phyloP scores from a whole-genome alignment of 768 basidiomycete species.

The Rhodotorula taiwanensis region DNA sequence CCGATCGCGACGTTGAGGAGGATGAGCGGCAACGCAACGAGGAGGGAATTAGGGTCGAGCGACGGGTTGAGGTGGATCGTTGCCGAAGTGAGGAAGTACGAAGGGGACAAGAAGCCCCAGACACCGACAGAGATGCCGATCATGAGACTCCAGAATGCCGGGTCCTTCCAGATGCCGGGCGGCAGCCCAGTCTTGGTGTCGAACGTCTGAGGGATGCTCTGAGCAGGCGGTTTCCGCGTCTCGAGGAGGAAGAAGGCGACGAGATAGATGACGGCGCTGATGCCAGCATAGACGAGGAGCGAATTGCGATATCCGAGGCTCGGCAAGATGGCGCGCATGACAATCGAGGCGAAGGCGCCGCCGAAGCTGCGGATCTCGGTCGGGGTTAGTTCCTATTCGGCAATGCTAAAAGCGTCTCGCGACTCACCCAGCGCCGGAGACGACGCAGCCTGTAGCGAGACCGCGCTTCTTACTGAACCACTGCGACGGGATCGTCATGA shows the following conservation, averaged over 20 bases:
- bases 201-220: conserved; percentile 5
- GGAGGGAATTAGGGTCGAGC: conserved; percentile 23
- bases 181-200: conserved; percentile 26
- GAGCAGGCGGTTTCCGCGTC: conserved; percentile 10
- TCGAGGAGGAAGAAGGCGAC: conserved; percentile 17
- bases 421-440: conserved; percentile 38
- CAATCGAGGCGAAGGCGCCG: conserved; percentile 36
- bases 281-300: conserved; percentile 34
- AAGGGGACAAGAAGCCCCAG: conserved; percentile 24
- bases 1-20: conserved; percentile 33
- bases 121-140: conserved; percentile 31
- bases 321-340: conserved; percentile 37
- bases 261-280: conserved; percentile 13
- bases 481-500: conserved; percentile 42
- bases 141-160: conserved; percentile 15
- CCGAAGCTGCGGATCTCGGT: conserved; percentile 36
- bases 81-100: conserved; percentile 16
- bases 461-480: conserved; percentile 42
- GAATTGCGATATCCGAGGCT: conserved; percentile 39
- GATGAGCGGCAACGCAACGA: conserved; percentile 15
- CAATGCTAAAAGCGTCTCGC: too few relatives aligned
- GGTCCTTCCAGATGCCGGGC: conserved; percentile 21
- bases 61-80: conserved; percentile 5
- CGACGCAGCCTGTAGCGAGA: conserved; percentile 40
- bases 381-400: too few relatives aligned